Conservation (phyloP, 2,329 filamentous ascomycete species). For the Colletotrichum navitas region DNA sequence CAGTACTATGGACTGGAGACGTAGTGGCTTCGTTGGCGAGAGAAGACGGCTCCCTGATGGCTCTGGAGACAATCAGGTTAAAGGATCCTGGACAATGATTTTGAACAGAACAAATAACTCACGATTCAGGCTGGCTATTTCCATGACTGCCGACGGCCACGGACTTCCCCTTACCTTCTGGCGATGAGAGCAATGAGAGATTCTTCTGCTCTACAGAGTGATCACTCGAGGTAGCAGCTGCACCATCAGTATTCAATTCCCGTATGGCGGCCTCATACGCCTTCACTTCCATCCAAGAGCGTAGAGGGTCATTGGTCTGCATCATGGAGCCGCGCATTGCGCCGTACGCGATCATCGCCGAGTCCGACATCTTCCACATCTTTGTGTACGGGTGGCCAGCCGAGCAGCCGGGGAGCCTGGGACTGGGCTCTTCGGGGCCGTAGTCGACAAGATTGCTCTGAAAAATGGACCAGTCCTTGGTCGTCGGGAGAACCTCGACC, state of each 20-base stretch:
- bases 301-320: conserved; percentile 46
- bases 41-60: neutral
- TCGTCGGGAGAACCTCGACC: neutral
- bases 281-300: conserved; percentile 46
- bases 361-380: conserved; percentile 45
- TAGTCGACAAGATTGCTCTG: conserved; percentile 38
- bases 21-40: neutral
- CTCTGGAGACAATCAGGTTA: neutral
- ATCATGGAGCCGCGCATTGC: conserved; percentile 50
- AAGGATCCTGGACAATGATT: neutral
- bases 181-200: neutral
- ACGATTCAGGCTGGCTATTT: neutral
- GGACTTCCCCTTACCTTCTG: neutral
- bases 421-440: conserved; percentile 16
- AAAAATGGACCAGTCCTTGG: conserved; percentile 38
- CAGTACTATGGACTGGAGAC: neutral
- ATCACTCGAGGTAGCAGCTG: neutral
- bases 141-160: neutral
- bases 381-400: conserved; percentile 37
- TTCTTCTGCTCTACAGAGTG: neutral
- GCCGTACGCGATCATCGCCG: conserved; percentile 50
- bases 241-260: neutral
- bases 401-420: conserved; percentile 38
- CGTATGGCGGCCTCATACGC: conserved; percentile 11
- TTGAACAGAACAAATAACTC: neutral